Percentiles rank a stretch among this genome's conserved stretches.
phyloP scores from a whole-genome alignment of 192 early-diverging fungal species.

The Backusella macrospora region DNA sequence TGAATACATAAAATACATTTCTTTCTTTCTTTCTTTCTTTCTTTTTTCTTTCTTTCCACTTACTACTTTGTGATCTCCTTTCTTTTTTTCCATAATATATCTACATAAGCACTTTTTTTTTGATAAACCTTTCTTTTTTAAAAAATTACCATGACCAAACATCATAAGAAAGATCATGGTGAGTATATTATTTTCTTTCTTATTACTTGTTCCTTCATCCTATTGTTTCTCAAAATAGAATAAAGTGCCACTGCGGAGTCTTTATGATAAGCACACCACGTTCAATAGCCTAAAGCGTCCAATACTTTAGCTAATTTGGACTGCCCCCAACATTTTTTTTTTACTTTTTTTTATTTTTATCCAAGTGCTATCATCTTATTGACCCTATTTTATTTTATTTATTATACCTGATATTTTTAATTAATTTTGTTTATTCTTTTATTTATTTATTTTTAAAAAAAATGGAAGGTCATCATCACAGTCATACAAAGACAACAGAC shows the following conservation, averaged over 20 bases:
- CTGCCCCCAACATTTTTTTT: conserved; percentile 14
- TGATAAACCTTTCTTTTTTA: neutral
- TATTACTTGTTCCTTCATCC: neutral
- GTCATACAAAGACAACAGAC: neutral
- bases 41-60: neutral
- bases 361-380: neutral
- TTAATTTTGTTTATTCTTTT: neutral
- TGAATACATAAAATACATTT: neutral
- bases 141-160: neutral
- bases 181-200: neutral
- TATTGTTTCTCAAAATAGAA: conserved; percentile 6
- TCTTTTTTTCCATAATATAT: neutral
- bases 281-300: conserved; percentile 14
- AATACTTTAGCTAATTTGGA: conserved; percentile 14
- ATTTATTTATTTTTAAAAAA: neutral
- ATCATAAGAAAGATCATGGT: conserved; percentile 1
- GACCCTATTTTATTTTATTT: neutral
- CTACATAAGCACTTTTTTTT: neutral
- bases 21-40: neutral
- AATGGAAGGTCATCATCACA: conserved; percentile 3
- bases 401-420: neutral
- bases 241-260: conserved; percentile 5
- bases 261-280: conserved; percentile 8
- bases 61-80: neutral
- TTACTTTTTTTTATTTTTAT: too few relatives aligned